A percentile compares a stretch with the other conserved stretches of the same genome.
These are phyloP conservation scores for Conoideocrella luteorostrata DNA, from an alignment of 2,329 filamentous ascomycete genomes.

Conservation along the genomic window DNA sequence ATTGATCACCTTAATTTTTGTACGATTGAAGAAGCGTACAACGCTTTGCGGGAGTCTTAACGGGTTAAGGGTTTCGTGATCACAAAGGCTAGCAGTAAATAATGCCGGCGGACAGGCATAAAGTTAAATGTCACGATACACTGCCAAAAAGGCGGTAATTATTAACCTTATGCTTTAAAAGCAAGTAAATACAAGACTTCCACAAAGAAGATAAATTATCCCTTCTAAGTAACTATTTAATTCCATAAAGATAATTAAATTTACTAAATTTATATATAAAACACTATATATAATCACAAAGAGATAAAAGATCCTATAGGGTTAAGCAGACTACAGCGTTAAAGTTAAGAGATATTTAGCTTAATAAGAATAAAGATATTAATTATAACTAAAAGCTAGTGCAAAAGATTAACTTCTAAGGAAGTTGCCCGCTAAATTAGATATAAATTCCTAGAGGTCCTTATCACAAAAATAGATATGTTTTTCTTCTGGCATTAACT, in stretches of 20 bases:
- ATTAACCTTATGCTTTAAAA: neutral
- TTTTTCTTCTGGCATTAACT: neutral
- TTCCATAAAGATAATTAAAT: neutral
- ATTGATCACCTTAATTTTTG: no score
- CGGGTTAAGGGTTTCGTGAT: no score
- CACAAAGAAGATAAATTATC: neutral
- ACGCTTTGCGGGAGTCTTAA: no score
- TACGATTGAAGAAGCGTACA: no score
- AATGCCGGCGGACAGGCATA: no score
- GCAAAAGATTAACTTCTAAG: neutral
- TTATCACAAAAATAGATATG: neutral
- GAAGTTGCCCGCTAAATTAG: neutral
- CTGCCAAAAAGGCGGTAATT: neutral
- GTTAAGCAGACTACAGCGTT: neutral
- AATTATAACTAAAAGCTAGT: neutral
- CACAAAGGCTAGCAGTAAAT: no score
- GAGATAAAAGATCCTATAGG: neutral
- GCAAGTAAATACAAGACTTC: neutral
- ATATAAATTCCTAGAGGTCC: neutral
- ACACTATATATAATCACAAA: neutral
- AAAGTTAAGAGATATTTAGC: neutral
- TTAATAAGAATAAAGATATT: neutral
- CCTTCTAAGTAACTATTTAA: neutral
- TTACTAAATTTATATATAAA: neutral
- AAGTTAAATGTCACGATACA: no score